Evolutionary conservation across 73 alveolate species (phyloP), one percentile per base, ranked within the genome.

Genomic region (Effrenium voratum): DNA sequence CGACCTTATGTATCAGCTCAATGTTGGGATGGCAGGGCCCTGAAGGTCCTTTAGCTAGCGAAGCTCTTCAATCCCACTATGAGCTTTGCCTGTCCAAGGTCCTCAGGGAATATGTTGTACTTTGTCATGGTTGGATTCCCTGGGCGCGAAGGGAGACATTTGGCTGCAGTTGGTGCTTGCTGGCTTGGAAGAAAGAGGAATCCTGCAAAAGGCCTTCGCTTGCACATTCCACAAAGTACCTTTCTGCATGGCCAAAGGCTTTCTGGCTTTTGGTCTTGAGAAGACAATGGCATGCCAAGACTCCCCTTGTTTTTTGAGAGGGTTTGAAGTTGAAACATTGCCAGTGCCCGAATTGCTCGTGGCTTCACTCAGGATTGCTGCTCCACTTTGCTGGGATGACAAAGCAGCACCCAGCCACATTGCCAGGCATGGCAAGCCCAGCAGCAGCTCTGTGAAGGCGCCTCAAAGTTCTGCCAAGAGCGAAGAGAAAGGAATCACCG

Each of bases 81-180:
- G 75, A 24, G 75, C 16, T 8, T 5, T 5, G 75, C 3, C 3
- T 24, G 38, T 5, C 38, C 38, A 45, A 81, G 91, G 91, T 81
- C 28, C 72, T 70, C 34, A 45, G 91, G 19, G 73, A 81, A 8
- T 81, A 81, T 49, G 47, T 81, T n/a, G 91, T n/a, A 72, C 91
- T 81, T 30, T 81, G 91, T n/a, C 91, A 81, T 34, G 91, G 91
- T 19, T 81, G 91, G 91, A 26, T 81, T 15, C 91, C 91, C 1
- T 72, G 91, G 36, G 45, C 91, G 19, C 47, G 72, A 5, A 12
- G 46, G 24, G 49, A 8, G 91, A 13, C 44, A 8, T 28, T 77
- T 45, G 88, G 68, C 40, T 12, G 24, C 72, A 81, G n/a, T 0
- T 76, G 30, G n/a, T n/a, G n/a, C n/a, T n/a, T n/a, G n/a, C n/a